phyloP scores from a whole-genome alignment of 441 rosid genomes.

The Aquilaria agallochum region DNA sequence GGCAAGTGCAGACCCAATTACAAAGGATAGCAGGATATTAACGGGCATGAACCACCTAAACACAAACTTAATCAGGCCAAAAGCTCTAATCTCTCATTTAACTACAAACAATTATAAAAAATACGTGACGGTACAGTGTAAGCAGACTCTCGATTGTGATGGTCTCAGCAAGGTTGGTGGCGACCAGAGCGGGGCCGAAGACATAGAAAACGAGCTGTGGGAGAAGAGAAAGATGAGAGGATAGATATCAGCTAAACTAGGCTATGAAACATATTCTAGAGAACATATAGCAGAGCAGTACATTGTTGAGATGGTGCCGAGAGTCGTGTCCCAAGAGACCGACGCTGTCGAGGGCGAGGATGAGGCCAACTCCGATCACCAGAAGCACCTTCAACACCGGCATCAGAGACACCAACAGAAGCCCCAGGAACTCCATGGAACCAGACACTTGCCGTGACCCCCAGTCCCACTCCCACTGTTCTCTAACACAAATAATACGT shows the following conservation, averaged over 20 bases:
- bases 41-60: slow-evolving; percentile 95
- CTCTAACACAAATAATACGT: too few relatives aligned
- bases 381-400: slow-evolving; percentile 54
- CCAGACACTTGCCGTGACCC: too few relatives aligned
- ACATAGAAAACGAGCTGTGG: slow-evolving; percentile 48
- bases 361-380: slow-evolving; percentile 46
- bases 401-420: slow-evolving; percentile 48
- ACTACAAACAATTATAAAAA: not conserved
- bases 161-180: slow-evolving; percentile 47
- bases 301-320: slow-evolving; percentile 38
- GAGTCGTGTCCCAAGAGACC: slow-evolving; percentile 41
- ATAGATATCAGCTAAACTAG: not conserved
- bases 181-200: slow-evolving; percentile 50
- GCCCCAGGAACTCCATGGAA: slow-evolving; percentile 36
- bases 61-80: not conserved
- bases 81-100: not conserved
- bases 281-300: slow-evolving; percentile 1
- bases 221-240: not conserved
- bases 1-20: slow-evolving; percentile 69
- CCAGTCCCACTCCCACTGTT: too few relatives aligned
- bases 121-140: slow-evolving; percentile 22
- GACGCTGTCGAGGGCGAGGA: slow-evolving; percentile 45
- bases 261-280: not conserved
- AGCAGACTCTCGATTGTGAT: slow-evolving; percentile 38
- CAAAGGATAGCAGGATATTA: slow-evolving; percentile 64